Percentiles rank a stretch among this genome's conserved stretches.
Evolutionary conservation across 2,329 filamentous ascomycete species (phyloP).

Genomic region (Xylaria polymorpha): DNA sequence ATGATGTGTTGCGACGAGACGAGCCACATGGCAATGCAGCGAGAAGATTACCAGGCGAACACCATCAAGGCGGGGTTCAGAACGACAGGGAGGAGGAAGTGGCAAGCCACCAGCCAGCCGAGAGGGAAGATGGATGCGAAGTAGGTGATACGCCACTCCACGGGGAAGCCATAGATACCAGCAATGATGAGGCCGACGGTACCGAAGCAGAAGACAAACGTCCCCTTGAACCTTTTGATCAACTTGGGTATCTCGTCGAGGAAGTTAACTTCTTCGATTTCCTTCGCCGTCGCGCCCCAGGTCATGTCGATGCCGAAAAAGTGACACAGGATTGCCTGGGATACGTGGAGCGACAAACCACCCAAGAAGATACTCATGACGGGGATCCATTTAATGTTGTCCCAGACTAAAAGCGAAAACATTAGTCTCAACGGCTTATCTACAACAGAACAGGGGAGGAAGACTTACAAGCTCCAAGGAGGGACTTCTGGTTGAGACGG

Average conservation of each 20-base stretch:
- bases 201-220: conserved; percentile 47
- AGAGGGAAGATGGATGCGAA: conserved; percentile 72
- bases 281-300: conserved; percentile 52
- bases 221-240: conserved; percentile 50
- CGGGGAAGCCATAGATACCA: conserved; percentile 47
- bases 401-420: conserved; percentile 52
- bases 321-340: conserved; percentile 55
- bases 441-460: not conserved
- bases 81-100: conserved; percentile 69
- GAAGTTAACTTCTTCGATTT: conserved; percentile 51
- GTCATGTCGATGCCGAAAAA: conserved; percentile 58
- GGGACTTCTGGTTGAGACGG: conserved; percentile 63
- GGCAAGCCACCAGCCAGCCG: conserved; percentile 61
- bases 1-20: not conserved
- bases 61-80: conserved; percentile 73
- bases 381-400: conserved; percentile 65
- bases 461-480: conserved; percentile 57
- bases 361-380: conserved; percentile 58
- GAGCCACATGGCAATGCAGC: not conserved
- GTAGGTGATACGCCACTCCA: conserved; percentile 64
- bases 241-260: conserved; percentile 50
- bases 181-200: conserved; percentile 48
- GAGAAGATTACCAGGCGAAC: conserved; percentile 64
- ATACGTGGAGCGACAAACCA: conserved; percentile 57
- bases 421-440: conserved; percentile 21